Conservation (phyloP, 768 basidiomycete species). For the Mycena vulgaris region DNA sequence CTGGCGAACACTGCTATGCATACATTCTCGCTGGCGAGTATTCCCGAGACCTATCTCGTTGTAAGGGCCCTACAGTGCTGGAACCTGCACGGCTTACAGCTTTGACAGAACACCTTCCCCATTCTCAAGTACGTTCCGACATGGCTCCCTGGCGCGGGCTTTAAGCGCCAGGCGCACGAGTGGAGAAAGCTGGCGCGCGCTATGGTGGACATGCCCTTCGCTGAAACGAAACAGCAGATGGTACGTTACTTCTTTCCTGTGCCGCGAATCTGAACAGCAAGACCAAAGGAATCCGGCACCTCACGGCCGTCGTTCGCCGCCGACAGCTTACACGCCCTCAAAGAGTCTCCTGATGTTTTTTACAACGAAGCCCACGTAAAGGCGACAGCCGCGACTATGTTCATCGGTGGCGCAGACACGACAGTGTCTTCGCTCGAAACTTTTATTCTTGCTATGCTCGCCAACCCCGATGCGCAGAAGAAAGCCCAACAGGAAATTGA, state of each 20-base stretch:
- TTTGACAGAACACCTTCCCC: neutral
- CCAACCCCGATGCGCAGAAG: conserved; percentile 44
- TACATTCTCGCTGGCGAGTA: neutral
- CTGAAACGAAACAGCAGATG: conserved; percentile 35
- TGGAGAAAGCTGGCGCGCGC: neutral
- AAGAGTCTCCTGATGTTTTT: no score
- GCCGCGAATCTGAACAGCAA: no score
- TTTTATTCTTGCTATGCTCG: conserved; percentile 51
- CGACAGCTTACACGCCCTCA: no score
- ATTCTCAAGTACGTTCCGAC: neutral
- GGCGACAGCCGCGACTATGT: conserved; percentile 8
- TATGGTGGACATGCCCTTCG: neutral
- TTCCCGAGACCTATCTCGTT: neutral
- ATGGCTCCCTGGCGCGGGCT: neutral
- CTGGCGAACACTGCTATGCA: neutral
- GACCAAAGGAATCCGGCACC: no score
- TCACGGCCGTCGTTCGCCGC: no score
- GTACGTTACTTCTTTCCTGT: conserved; percentile 1
- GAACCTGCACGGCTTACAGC: no score
- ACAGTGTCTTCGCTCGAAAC: conserved; percentile 1
- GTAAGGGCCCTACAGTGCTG: neutral
- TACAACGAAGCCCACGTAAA: neutral
- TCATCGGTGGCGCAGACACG: neutral
- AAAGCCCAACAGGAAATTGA: conserved; percentile 53
- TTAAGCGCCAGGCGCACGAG: no score